phyloP scores from a whole-genome alignment of 345 rosid genomes.

The Syzygium aromaticum region DNA sequence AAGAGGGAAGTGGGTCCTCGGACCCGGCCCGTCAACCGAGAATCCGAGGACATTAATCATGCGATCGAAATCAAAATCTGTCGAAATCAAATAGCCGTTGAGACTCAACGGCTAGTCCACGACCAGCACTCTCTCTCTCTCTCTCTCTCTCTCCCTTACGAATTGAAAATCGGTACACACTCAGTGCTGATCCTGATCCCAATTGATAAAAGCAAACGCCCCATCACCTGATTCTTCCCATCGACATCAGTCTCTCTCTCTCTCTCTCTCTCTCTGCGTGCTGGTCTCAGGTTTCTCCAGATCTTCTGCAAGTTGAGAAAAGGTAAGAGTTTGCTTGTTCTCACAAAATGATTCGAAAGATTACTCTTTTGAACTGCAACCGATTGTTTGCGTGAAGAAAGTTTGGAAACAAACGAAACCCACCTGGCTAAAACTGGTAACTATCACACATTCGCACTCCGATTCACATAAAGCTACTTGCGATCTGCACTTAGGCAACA shows the following conservation, averaged over 20 bases:
- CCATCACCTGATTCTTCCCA: not conserved
- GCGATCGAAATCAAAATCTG: not conserved
- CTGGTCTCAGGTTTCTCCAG: not conserved
- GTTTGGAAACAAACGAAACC: not conserved
- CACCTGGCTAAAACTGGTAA: not conserved
- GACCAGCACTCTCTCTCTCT: not conserved
- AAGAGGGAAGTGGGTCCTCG: not conserved
- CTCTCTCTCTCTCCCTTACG: not conserved
- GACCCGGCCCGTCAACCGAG: not conserved
- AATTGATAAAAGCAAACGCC: not conserved
- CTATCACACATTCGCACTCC: not conserved
- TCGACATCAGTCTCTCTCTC: not conserved
- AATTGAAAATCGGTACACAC: not conserved
- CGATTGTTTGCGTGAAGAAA: not conserved
- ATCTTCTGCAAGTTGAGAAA: not conserved
- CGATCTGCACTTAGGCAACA: not conserved
- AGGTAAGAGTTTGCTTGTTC: not conserved
- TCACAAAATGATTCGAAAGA: not conserved
- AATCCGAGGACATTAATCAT: not conserved
- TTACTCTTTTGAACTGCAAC: not conserved
- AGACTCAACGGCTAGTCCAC: constrained; percentile 2
- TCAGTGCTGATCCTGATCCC: not conserved
- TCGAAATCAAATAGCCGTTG: not conserved
- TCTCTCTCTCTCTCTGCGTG: not conserved
- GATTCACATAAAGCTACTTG: not conserved